A percentile compares a stretch with the other conserved stretches of the same genome.
Conservation (phyloP, 1,284 basidiomycete genomes). For the Ustilago crameri region DNA sequence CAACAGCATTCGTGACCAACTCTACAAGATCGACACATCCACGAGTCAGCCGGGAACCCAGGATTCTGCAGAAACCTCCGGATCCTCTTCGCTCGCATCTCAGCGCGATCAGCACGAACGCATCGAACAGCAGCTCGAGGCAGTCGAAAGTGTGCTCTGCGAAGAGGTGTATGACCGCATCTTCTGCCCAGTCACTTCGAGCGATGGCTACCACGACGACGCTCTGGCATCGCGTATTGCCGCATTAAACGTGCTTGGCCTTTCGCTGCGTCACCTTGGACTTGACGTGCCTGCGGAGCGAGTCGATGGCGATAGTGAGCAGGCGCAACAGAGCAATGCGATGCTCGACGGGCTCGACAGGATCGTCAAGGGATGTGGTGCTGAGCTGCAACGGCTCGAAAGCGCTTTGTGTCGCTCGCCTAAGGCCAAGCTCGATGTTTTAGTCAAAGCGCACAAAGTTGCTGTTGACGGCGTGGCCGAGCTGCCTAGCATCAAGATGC, state of each 20-base stretch:
- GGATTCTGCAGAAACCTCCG: neutral
- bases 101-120: conserved; percentile 38
- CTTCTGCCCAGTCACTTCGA: conserved; percentile 76
- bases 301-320: conserved; percentile 56
- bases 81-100: too few relatives aligned
- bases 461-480: conserved; percentile 75
- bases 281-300: conserved; percentile 72
- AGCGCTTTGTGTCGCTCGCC: conserved; percentile 75
- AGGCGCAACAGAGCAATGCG: conserved; percentile 60
- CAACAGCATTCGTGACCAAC: conserved; percentile 70
- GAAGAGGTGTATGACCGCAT: conserved; percentile 78
- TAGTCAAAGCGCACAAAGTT: conserved; percentile 84
- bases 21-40: conserved; percentile 70
- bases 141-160: conserved; percentile 78
- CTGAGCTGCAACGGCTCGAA: conserved; percentile 81
- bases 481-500: conserved; percentile 32
- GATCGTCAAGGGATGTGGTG: conserved; percentile 79
- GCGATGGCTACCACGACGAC: conserved; percentile 86
- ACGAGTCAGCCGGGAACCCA: conserved; percentile 34
- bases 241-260: conserved; percentile 87
- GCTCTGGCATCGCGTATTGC: conserved; percentile 86
- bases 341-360: conserved; percentile 74
- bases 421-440: conserved; percentile 79
- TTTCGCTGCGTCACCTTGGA: conserved; percentile 86
- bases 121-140: conserved; percentile 73